Percentiles rank a stretch among this genome's conserved stretches.
Conservation (phyloP, 345 rosid species). For the Eucalyptus globulus region DNA sequence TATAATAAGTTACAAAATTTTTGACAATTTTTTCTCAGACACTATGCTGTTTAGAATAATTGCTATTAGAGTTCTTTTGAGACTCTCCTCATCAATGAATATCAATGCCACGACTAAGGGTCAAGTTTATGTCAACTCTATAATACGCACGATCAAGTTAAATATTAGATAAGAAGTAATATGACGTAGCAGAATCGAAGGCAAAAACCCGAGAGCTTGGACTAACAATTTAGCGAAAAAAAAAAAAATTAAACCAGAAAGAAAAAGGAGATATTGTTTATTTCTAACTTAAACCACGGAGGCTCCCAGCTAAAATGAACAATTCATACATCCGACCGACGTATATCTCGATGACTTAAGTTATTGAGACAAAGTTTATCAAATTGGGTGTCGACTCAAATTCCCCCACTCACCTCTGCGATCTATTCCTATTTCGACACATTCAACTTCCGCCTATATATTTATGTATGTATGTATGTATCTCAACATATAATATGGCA, state of each 20-base stretch:
- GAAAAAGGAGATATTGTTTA: neutral
- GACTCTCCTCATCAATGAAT: neutral
- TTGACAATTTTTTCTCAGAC: neutral
- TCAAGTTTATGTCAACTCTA: neutral
- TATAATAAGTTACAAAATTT: too few relatives aligned
- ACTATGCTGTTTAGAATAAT: neutral
- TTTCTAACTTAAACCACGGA: neutral
- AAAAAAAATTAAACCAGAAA: neutral
- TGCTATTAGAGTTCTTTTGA: neutral
- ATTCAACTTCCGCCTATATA: neutral
- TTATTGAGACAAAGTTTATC: neutral
- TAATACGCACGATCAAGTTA: neutral
- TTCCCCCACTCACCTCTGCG: neutral
- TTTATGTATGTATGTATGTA: neutral
- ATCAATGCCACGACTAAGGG: neutral
- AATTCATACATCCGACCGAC: neutral
- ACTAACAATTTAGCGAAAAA: neutral
- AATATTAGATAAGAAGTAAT: neutral
- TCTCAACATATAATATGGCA: neutral
- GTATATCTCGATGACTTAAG: neutral
- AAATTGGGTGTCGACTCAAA: neutral
- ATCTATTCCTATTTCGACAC: neutral
- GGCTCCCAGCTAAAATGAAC: neutral
- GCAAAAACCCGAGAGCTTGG: neutral
- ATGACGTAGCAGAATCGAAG: neutral